phyloP scores from a whole-genome alignment of 495 filamentous ascomycete genomes.

The Penicillium crystallinum region DNA sequence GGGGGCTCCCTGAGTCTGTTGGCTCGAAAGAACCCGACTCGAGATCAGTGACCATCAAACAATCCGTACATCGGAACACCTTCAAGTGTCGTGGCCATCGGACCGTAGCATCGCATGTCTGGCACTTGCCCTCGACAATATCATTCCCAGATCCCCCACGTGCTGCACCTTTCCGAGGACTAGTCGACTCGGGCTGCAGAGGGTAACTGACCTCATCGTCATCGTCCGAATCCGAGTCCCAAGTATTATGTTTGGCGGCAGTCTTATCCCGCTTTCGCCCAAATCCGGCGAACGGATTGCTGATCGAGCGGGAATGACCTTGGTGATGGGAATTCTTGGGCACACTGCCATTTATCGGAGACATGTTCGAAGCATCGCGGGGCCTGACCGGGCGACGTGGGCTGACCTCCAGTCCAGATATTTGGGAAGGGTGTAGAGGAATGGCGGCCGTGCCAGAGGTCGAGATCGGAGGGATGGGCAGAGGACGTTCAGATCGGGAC shows the following conservation, averaged over 20 bases:
- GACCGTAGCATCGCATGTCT: slow-evolving; percentile 75
- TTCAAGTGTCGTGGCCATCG: slow-evolving; percentile 75
- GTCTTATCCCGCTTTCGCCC: slow-evolving; percentile 48
- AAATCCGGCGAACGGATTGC: slow-evolving; percentile 59
- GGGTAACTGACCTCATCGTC: slow-evolving; percentile 32
- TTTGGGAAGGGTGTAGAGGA: slow-evolving; percentile 15
- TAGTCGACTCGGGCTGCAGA: slow-evolving; percentile 21
- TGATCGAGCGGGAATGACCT: slow-evolving; percentile 65
- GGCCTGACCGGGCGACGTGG: slow-evolving; percentile 16
- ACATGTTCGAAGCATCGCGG: slow-evolving; percentile 30
- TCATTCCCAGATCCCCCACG: slow-evolving; percentile 31
- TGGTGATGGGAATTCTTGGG: slow-evolving; percentile 25
- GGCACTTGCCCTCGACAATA: slow-evolving; percentile 65
- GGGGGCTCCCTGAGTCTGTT: slow-evolving; percentile 10
- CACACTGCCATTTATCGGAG: slow-evolving; percentile 16
- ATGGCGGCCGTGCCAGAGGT: slow-evolving; percentile 17
- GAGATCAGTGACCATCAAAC: slow-evolving; percentile 82
- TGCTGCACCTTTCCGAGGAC: slow-evolving; percentile 29
- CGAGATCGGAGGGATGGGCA: slow-evolving; percentile 27
- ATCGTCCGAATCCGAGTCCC: slow-evolving; percentile 41
- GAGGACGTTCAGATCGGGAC: slow-evolving; percentile 34
- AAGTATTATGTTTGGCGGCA: slow-evolving; percentile 23
- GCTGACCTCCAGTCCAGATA: slow-evolving; percentile 12
- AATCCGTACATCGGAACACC: slow-evolving; percentile 79
- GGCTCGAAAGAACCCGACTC: slow-evolving; percentile 38